A percentile compares a stretch with the other conserved stretches of the same genome.
Evolutionary conservation across 2,329 filamentous ascomycete genomes (phyloP).

Genomic region (Cercospora sp.): DNA sequence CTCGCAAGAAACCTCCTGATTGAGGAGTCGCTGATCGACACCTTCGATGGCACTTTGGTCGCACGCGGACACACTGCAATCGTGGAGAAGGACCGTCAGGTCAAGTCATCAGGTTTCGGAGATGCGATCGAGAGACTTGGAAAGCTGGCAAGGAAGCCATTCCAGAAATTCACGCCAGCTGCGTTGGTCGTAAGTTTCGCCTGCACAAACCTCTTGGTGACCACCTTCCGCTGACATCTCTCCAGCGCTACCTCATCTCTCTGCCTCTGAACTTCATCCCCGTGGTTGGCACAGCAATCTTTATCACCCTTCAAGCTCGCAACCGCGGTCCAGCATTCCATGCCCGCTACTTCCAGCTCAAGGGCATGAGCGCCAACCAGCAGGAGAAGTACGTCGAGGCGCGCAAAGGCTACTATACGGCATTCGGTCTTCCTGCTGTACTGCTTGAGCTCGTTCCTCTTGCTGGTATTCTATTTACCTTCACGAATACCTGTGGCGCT

Average conservation of each 20-base stretch:
- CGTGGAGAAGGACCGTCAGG: slow-evolving; percentile 71
- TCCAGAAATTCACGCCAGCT: slow-evolving; percentile 53
- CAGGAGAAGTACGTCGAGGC: slow-evolving; percentile 67
- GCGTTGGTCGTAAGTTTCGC: slow-evolving; percentile 56
- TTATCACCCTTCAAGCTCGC: slow-evolving; percentile 69
- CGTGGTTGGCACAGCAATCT: slow-evolving; percentile 78
- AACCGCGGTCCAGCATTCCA: slow-evolving; percentile 57
- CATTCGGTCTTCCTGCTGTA: slow-evolving; percentile 75
- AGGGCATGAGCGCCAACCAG: slow-evolving; percentile 70
- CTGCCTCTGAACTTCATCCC: slow-evolving; percentile 92
- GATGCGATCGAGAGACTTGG: slow-evolving; percentile 59
- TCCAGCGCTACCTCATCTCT: slow-evolving; percentile 71
- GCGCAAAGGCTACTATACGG: slow-evolving; percentile 74
- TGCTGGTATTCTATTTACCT: slow-evolving; percentile 78
- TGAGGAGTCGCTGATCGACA: slow-evolving; percentile 79
- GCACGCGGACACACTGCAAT: slow-evolving; percentile 58
- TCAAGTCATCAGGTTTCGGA: slow-evolving; percentile 56
- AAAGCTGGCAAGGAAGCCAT: slow-evolving; percentile 57
- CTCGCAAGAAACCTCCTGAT: slow-evolving; percentile 72
- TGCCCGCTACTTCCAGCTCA: slow-evolving; percentile 74
- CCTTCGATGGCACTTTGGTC: slow-evolving; percentile 74
- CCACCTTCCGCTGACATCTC: neutral
- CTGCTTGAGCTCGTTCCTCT: slow-evolving; percentile 82
- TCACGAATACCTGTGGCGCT: slow-evolving; percentile 89
- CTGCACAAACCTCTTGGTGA: neutral